These are phyloP conservation scores for Limonium bicolor DNA, from an alignment of 148 eudicot species.

Conservation along the genomic window DNA sequence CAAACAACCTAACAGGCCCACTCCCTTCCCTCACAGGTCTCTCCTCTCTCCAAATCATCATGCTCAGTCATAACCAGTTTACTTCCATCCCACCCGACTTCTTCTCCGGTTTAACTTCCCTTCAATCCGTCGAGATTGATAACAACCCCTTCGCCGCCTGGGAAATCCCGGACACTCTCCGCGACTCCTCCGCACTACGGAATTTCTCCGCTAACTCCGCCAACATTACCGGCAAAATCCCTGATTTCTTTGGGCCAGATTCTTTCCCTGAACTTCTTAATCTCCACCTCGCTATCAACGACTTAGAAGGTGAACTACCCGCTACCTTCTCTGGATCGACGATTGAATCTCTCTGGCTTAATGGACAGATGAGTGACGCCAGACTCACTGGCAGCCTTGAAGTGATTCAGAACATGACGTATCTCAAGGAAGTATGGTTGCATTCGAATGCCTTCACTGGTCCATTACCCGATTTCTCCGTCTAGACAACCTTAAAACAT, in stretches of 20 bases:
- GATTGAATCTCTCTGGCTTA: slow-evolving; percentile 60
- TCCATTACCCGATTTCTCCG: slow-evolving; percentile 63
- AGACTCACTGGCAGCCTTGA: slow-evolving; percentile 42
- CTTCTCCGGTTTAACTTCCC: slow-evolving; percentile 34
- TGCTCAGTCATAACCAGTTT: slow-evolving; percentile 36
- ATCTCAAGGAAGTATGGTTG: slow-evolving; percentile 46
- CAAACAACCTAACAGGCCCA: slow-evolving; percentile 33
- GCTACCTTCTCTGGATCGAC: slow-evolving; percentile 28
- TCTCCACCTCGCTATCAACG: slow-evolving; percentile 40
- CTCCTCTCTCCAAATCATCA: slow-evolving; percentile 23
- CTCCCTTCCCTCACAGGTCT: slow-evolving; percentile 59
- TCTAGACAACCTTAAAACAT: slow-evolving; percentile 20
- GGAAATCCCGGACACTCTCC: slow-evolving; percentile 41
- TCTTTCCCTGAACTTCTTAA: slow-evolving; percentile 29
- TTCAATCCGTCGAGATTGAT: slow-evolving; percentile 40
- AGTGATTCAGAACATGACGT: slow-evolving; percentile 59
- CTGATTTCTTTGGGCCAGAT: slow-evolving; percentile 27
- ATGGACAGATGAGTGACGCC: slow-evolving; percentile 29
- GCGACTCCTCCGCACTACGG: slow-evolving; percentile 20
- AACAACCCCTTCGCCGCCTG: slow-evolving; percentile 41
- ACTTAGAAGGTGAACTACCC: slow-evolving; percentile 48
- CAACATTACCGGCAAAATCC: slow-evolving; percentile 39
- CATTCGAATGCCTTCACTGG: slow-evolving; percentile 56
- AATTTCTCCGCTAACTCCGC: slow-evolving; percentile 45
- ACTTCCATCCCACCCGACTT: slow-evolving; percentile 32